A percentile compares a stretch with the other conserved stretches of the same genome.
These are phyloP conservation scores for Ophiostoma fasciatum DNA, from an alignment of 2,329 filamentous ascomycete species.

Conservation along the genomic window DNA sequence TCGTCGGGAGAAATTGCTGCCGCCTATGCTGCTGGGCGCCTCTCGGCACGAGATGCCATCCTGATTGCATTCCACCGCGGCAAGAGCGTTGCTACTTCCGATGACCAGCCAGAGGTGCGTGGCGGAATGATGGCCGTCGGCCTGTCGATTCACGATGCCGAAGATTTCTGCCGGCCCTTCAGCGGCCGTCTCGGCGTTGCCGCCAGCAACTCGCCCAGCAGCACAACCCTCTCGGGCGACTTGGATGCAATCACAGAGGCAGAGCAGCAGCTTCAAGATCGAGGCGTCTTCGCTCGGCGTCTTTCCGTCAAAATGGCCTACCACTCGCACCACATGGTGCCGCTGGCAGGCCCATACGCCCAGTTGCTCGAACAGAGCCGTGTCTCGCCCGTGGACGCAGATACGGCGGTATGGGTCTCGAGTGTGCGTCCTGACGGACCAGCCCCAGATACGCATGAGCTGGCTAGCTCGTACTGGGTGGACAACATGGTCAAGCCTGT, in stretches of 20 bases:
- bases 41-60: slow-evolving; percentile 12
- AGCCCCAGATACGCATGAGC: slow-evolving; percentile 5
- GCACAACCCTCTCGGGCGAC: slow-evolving; percentile 29
- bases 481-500: slow-evolving; percentile 18
- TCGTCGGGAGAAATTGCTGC: slow-evolving; percentile 22
- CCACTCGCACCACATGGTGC: slow-evolving; percentile 22
- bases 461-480: slow-evolving; percentile 17
- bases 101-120: slow-evolving; percentile 21
- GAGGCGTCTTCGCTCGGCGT: slow-evolving; percentile 16
- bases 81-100: background rate
- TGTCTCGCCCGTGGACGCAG: slow-evolving; percentile 3
- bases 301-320: slow-evolving; percentile 23
- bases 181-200: slow-evolving; percentile 1
- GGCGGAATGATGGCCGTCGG: slow-evolving; percentile 28
- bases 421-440: slow-evolving; percentile 14
- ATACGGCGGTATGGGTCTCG: slow-evolving; percentile 7
- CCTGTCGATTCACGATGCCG: slow-evolving; percentile 17
- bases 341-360: slow-evolving; percentile 14
- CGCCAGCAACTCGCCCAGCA: slow-evolving; percentile 14
- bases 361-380: slow-evolving; percentile 4
- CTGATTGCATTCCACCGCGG: slow-evolving; percentile 13
- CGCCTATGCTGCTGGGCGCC: slow-evolving; percentile 15
- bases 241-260: slow-evolving; percentile 8
- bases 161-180: slow-evolving; percentile 18
- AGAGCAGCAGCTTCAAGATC: slow-evolving; percentile 14